phyloP scores from a whole-genome alignment of 495 filamentous ascomycete species.

The Oleoguttula mirabilis region DNA sequence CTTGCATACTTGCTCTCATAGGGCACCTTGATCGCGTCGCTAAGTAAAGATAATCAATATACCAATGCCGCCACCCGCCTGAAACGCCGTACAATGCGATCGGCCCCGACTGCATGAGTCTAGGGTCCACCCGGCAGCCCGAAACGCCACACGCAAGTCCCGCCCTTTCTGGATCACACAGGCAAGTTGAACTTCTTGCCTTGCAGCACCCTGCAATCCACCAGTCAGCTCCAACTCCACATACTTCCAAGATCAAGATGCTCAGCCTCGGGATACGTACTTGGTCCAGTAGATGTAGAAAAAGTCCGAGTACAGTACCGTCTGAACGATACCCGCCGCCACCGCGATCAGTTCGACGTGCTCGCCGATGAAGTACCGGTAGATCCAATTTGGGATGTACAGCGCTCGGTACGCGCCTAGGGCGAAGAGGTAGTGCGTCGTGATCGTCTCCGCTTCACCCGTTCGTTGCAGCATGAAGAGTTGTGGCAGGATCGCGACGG shows the following conservation, averaged over 20 bases:
- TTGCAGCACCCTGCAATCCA: slow-evolving; percentile 19
- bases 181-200: slow-evolving; percentile 26
- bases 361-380: slow-evolving; percentile 58
- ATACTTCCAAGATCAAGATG: not conserved
- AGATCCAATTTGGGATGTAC: slow-evolving; percentile 98
- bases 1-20: too few relatives aligned
- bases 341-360: slow-evolving; percentile 74
- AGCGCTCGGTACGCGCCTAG: slow-evolving; percentile 80
- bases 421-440: slow-evolving; percentile 96
- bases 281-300: slow-evolving; percentile 99
- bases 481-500: slow-evolving; percentile 90
- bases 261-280: slow-evolving; percentile 35
- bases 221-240: not conserved
- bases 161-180: too few relatives aligned
- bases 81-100: too few relatives aligned
- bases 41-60: too few relatives aligned
- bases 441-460: slow-evolving; percentile 95
- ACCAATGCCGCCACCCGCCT: too few relatives aligned
- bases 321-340: slow-evolving; percentile 80
- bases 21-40: too few relatives aligned
- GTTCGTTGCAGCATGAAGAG: slow-evolving; percentile 96
- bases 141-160: too few relatives aligned
- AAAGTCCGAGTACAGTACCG: slow-evolving; percentile 92
- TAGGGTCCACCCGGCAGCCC: too few relatives aligned
- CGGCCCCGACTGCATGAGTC: too few relatives aligned